A percentile compares a stretch with the other conserved stretches of the same genome.
Conservation (phyloP, 192 early-diverging fungal genomes). For the Backusella luteola region DNA sequence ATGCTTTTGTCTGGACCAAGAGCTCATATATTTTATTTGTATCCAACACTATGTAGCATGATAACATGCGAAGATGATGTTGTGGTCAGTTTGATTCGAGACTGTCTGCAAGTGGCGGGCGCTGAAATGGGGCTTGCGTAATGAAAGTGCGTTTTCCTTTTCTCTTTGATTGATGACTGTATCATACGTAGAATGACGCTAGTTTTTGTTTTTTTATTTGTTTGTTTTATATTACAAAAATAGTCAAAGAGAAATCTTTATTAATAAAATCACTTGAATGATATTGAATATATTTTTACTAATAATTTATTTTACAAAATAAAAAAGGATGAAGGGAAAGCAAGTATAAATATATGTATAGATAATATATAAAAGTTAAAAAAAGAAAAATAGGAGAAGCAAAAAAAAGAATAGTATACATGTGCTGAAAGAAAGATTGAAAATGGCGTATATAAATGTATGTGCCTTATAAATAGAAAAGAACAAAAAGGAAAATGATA, state of each 20-base stretch:
- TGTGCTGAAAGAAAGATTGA: not conserved
- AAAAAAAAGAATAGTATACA: not conserved
- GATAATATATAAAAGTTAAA: not conserved
- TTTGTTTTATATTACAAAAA: constrained; percentile 1
- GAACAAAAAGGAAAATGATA: not conserved
- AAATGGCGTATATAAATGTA: constrained; percentile 10
- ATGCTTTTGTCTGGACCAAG: constrained; percentile 53
- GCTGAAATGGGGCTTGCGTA: constrained; percentile 29
- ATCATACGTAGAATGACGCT: constrained; percentile 6
- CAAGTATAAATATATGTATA: constrained; percentile 3
- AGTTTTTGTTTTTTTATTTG: constrained; percentile 7
- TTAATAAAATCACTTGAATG: not conserved
- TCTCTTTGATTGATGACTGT: not conserved
- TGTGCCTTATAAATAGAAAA: not conserved
- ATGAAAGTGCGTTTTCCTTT: not conserved
- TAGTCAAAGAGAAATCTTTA: not conserved
- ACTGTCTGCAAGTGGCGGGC: constrained; percentile 30
- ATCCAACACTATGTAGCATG: constrained; percentile 60
- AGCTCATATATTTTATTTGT: constrained; percentile 72
- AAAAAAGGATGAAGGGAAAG: not conserved
- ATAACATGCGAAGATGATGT: constrained; percentile 48
- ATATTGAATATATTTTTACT: not conserved
- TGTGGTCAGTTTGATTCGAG: constrained; percentile 28
- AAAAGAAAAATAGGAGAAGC: not conserved
- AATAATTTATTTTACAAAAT: constrained; percentile 5